phyloP scores from a whole-genome alignment of 495 filamentous ascomycete species.

The Penicillium longicatenatum region DNA sequence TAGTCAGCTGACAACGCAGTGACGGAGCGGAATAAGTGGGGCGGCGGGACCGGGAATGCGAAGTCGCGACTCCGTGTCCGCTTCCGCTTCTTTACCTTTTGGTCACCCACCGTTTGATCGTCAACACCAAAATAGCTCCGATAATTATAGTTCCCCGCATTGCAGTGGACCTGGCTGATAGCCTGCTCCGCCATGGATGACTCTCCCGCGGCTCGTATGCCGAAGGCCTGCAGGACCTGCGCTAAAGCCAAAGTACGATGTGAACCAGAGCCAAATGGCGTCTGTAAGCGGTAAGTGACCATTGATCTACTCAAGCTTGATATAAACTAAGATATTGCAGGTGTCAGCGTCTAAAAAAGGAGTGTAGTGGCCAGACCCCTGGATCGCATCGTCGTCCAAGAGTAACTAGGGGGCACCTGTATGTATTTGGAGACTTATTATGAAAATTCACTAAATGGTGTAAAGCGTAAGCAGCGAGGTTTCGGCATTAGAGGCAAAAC shows the following conservation, averaged over 20 bases:
- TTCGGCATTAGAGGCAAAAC: slow-evolving; percentile 22
- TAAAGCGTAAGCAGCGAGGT: slow-evolving; percentile 17
- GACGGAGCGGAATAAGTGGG: not conserved
- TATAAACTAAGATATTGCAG: slow-evolving; percentile 9
- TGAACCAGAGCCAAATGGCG: slow-evolving; percentile 19
- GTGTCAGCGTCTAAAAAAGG: slow-evolving; percentile 28
- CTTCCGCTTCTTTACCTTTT: not conserved
- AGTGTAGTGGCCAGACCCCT: slow-evolving; percentile 26
- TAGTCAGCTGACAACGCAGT: not conserved
- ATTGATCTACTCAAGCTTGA: not conserved
- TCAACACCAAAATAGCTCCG: not conserved
- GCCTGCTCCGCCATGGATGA: not conserved
- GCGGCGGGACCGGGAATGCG: not conserved
- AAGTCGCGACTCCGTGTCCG: not conserved
- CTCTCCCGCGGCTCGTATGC: slow-evolving; percentile 13
- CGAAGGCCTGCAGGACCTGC: slow-evolving; percentile 29
- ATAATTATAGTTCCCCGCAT: not conserved
- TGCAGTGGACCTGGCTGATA: not conserved
- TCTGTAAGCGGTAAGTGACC: slow-evolving; percentile 26
- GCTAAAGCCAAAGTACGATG: slow-evolving; percentile 34
- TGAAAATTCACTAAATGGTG: too few relatives aligned
- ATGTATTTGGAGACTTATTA: slow-evolving; percentile 1
- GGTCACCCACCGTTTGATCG: not conserved
- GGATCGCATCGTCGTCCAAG: slow-evolving; percentile 25
- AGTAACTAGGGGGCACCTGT: slow-evolving; percentile 11